These are phyloP conservation scores for Salmacisia buchloeana DNA, from an alignment of 1,284 basidiomycete species.

Conservation along the genomic window DNA sequence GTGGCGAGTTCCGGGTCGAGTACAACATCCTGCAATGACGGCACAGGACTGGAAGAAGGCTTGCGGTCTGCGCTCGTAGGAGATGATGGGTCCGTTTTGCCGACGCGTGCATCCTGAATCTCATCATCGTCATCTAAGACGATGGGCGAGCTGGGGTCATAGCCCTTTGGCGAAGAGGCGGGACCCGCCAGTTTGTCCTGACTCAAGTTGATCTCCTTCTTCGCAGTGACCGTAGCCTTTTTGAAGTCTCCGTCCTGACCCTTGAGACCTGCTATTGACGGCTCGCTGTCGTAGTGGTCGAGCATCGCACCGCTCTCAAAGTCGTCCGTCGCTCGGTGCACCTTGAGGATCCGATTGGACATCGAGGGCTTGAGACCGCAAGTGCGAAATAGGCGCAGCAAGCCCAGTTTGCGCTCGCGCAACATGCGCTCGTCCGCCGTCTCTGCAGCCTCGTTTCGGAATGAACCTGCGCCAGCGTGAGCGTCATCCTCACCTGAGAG, in stretches of 20 bases:
- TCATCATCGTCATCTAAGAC: constrained; percentile 24
- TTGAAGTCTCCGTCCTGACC: background rate
- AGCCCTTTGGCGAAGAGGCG: constrained; percentile 46
- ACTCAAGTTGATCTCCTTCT: constrained; percentile 46
- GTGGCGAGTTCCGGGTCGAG: background rate
- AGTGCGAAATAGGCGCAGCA: constrained; percentile 41
- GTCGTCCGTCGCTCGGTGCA: constrained; percentile 57
- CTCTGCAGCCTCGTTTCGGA: constrained; percentile 68
- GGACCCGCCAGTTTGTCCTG: background rate
- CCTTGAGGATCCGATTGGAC: constrained; percentile 31
- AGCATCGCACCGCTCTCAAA: constrained; percentile 32
- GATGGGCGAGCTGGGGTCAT: constrained; percentile 16
- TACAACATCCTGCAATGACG: background rate
- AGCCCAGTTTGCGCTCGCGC: constrained; percentile 66
- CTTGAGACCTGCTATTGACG: background rate
- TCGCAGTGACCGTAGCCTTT: background rate
- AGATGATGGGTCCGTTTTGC: background rate
- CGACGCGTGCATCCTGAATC: background rate
- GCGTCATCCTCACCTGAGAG: background rate
- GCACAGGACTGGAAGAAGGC: background rate
- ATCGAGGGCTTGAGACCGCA: constrained; percentile 36
- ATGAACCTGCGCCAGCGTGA: constrained; percentile 15
- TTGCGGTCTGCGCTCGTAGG: background rate
- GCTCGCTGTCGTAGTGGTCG: constrained; percentile 52
- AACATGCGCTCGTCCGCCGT: constrained; percentile 67